Conservation (phyloP, 1,284 basidiomycete species). For the Sporisorium scitamineum region DNA sequence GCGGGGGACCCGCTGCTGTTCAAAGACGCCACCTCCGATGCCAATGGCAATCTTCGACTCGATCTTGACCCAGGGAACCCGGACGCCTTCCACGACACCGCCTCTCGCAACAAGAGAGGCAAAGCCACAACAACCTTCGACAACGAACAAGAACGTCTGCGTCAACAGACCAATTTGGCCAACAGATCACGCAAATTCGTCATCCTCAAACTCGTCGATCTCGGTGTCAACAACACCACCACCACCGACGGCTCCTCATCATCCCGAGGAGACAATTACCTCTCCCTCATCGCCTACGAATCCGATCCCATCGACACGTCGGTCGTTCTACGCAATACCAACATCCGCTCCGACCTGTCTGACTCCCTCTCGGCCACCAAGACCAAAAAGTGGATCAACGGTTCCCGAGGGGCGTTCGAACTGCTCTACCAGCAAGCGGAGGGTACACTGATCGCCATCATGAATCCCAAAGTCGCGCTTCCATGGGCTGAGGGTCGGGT, state of each 20-base stretch:
- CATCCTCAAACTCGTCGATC: constrained; percentile 86
- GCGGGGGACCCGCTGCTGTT: constrained; percentile 46
- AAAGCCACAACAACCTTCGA: constrained; percentile 69
- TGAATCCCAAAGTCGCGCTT: constrained; percentile 88
- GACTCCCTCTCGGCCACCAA: constrained; percentile 15
- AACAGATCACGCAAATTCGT: constrained; percentile 81
- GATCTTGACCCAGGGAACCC: constrained; percentile 42
- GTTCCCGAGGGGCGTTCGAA: constrained; percentile 92
- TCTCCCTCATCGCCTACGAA: constrained; percentile 88
- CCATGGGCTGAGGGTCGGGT: constrained; percentile 72
- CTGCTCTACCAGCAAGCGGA: constrained; percentile 83
- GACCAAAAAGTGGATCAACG: constrained; percentile 80
- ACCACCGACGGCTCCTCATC: constrained; percentile 64
- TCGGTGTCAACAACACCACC: constrained; percentile 75
- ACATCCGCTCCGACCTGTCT: constrained; percentile 31
- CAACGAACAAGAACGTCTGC: constrained; percentile 71
- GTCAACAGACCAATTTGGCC: constrained; percentile 29
- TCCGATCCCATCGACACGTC: constrained; percentile 75
- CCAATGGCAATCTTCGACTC: constrained; percentile 20
- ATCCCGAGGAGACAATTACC: constrained; percentile 80
- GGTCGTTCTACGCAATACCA: constrained; percentile 9
- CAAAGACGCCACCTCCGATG: constrained; percentile 12
- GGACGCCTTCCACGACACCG: constrained; percentile 13
- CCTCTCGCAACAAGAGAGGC: neutral
- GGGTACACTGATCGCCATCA: constrained; percentile 87